Percentiles rank a stretch among this genome's conserved stretches.
Evolutionary conservation across 148 eudicot species (phyloP).

Genomic region (Cornus kousa): DNA sequence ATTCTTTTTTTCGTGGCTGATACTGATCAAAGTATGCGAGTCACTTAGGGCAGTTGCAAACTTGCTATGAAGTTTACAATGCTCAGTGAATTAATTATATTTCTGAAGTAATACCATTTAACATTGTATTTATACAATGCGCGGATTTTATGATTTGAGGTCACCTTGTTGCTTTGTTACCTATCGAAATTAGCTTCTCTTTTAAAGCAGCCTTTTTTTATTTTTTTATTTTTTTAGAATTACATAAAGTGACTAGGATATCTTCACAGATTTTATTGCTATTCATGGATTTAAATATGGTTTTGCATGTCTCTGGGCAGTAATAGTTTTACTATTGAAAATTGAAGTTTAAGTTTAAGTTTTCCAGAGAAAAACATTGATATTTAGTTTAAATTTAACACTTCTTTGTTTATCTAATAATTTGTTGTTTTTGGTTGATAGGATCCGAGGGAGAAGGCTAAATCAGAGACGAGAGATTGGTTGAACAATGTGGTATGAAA

Average conservation of each 20-base stretch:
- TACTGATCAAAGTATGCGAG: neutral
- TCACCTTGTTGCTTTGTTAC: neutral
- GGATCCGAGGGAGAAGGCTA: conserved; percentile 99
- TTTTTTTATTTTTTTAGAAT: neutral
- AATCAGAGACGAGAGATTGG: conserved; percentile 99
- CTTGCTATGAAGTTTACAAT: neutral
- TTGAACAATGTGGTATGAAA: conserved; percentile 86
- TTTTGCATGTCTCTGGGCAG: neutral
- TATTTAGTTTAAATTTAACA: neutral
- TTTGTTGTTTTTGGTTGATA: conserved; percentile 22
- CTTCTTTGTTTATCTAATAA: neutral
- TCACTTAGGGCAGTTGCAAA: neutral
- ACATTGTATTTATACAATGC: neutral
- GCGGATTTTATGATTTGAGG: neutral
- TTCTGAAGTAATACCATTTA: neutral
- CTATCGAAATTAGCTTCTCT: neutral
- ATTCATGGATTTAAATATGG: conserved; percentile 1
- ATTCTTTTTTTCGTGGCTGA: neutral
- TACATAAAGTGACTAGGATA: neutral
- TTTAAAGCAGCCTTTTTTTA: neutral
- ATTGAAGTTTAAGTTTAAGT: neutral
- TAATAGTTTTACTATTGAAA: neutral
- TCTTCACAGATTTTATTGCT: neutral
- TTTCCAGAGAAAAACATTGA: neutral
- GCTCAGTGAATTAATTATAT: neutral